Conservation (phyloP, 345 rosid species). For the Balakata baccata region DNA sequence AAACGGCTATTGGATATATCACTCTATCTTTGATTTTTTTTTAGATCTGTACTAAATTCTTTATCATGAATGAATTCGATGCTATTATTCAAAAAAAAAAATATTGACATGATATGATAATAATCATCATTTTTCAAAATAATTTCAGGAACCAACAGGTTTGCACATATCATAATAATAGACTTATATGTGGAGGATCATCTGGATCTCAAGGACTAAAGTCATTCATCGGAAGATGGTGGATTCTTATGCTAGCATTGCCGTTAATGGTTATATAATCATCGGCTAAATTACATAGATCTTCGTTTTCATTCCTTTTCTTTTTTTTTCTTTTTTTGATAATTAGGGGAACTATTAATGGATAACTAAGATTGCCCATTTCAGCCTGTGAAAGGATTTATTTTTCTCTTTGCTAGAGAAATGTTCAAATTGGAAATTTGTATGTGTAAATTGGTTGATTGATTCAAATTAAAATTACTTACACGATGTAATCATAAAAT, state of each 20-base stretch:
- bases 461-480: neutral
- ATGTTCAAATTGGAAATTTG: neutral
- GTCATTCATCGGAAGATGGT: constrained; percentile 35
- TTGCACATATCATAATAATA: constrained; percentile 69
- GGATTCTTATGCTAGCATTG: constrained; percentile 31
- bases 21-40: no score
- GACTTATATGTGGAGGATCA: constrained; percentile 53
- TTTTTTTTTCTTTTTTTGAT: neutral
- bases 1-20: no score
- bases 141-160: constrained; percentile 48
- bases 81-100: no score
- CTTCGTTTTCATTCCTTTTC: neutral
- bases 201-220: constrained; percentile 34
- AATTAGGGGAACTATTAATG: neutral
- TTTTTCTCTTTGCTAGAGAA: neutral
- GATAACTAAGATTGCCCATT: neutral
- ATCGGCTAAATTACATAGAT: constrained; percentile 1
- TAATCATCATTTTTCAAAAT: neutral
- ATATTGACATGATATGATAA: no score
- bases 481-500: no score
- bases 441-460: neutral
- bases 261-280: constrained; percentile 16
- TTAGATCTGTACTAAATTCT: no score
- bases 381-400: neutral
- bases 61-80: no score